Base-by-base conservation (phyloP, 441 rosid species). In the Aleurites moluccanus region DNA sequence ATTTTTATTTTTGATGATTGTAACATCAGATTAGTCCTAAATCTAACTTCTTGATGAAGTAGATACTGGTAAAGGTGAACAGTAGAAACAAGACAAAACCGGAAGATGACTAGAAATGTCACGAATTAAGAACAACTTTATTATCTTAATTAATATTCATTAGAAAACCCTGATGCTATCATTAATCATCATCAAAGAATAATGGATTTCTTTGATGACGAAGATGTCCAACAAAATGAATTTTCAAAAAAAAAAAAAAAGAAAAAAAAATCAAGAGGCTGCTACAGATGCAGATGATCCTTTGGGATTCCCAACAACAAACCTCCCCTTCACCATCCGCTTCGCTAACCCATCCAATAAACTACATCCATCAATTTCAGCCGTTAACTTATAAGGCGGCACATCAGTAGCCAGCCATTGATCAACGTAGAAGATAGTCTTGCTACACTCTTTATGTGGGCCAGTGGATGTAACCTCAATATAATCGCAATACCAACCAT, bases 401-500 rank as follows among this genome's bases (percentile, higher is more conserved):
- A 83, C 66, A 68, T 89, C 96, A 0, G 30, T 62, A 7, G 94
- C 92, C 40, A 92, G 82, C 97, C 97, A 92, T 77, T 88, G 96
- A 79, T 90, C 91, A 59, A 90, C 83, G 59, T 79, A 72, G 61
- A 92, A 92, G 72, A 63, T 52, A 78, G 85, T 80, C 44, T 80
- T 85, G 8, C 83, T 30, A 47, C 96, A 92, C 6, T 67, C 20
- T 0, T 69, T 72, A 67, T 88, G 91, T 49, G 83, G 82, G 14
- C 92, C 90, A 2, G 89, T 76, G 8, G 86, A 69, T 0, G 90
- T 82, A 8, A 91, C 91, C 86, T 93, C 95, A 1, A 86, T 89
- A 80, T 89, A 91, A 18, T 90, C 87, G 16, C 81, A 80, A 82
- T 91, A 93, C 98, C 97, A 91, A 0, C 96, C 98, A n/a, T 85